These are phyloP conservation scores for Suhomyces coccinellae DNA, from an alignment of 1,139 yeast species.

Conservation along the genomic window DNA sequence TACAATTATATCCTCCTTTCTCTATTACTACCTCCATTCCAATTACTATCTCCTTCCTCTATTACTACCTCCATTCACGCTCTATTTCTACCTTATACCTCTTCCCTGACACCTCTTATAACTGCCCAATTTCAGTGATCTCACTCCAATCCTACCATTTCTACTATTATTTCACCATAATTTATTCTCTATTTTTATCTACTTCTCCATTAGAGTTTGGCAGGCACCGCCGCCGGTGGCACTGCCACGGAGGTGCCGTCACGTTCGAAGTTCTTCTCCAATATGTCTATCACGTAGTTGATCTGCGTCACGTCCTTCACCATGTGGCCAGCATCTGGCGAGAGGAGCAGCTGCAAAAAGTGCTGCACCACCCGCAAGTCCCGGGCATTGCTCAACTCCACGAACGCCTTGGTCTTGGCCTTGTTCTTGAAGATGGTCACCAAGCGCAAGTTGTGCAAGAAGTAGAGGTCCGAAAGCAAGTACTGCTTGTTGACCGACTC, in stretches of 20 bases:
- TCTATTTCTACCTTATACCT: too few relatives aligned
- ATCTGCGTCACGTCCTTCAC: constrained; percentile 24
- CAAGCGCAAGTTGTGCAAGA: constrained; percentile 37
- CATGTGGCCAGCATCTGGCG: constrained; percentile 8
- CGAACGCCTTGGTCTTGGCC: constrained; percentile 45
- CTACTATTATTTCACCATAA: too few relatives aligned
- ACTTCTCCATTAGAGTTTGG: constrained; percentile 1
- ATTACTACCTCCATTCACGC: too few relatives aligned
- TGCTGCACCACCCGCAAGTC: constrained; percentile 32
- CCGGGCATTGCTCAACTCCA: constrained; percentile 29
- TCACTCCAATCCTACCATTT: too few relatives aligned
- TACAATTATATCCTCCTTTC: too few relatives aligned
- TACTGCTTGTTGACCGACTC: constrained; percentile 49
- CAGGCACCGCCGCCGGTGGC: not conserved
- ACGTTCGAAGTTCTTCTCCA: constrained; percentile 35
- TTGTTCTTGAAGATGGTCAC: constrained; percentile 44
- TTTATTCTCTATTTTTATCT: too few relatives aligned
- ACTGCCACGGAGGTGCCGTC: constrained; percentile 2
- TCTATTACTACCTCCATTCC: too few relatives aligned
- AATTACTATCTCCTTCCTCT: too few relatives aligned
- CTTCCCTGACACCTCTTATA: too few relatives aligned
- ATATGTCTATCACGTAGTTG: constrained; percentile 40
- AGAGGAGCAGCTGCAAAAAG: constrained; percentile 29
- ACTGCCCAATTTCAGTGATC: too few relatives aligned
- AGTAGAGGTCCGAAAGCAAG: constrained; percentile 43